Base-by-base conservation (phyloP, 352 stramenopile genomes). In the Pilasporangium apinafurcum region DNA sequence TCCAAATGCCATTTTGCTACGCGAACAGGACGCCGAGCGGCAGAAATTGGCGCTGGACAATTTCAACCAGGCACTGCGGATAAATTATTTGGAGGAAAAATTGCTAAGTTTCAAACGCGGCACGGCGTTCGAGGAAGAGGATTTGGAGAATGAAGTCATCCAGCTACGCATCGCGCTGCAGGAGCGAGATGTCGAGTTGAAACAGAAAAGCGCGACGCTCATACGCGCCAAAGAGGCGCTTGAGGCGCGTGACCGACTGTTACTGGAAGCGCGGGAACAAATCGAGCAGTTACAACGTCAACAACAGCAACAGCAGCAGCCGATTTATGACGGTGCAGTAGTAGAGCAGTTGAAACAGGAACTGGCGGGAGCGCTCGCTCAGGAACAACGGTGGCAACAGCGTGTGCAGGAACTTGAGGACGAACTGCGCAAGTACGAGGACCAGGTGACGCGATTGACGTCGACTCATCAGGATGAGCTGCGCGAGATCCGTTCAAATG, bases 1-100 rank as follows among this genome's bases (percentile, higher is more conserved):
- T 32, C n/a, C 24, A 24, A 47, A 16, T 32, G 35, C 47, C 37
- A 54, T 29, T 17, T 39, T 54, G 37, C 31, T 54, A 39, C 47
- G 47, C 38, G 47, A 48, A 20, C 37, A 54, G 17, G 37, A 54
- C 14, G 41, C 26, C 10, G 56, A 50, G 38, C 65, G 60, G 22
- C 68, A 89, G 37, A 64, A 65, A 2, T 58, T 92, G 4, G 57
- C 66, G 20, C 86, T 79, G 56, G 76, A 85, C 38, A 84, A 83
- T 16, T 68, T 68, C 42, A 65, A 68, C 45, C 45, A 56, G 29
- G 55, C 58, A 43, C 50, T 68, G 55, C 55, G 59, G 4, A 65
- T 65, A 32, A 53, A 62, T 29, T 68, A 51, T 20, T 32, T 68
- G 27, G 59, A 92, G 43, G 67, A 89, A 45, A 66, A 70, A n/a